Percentiles rank a stretch among this genome's conserved stretches.
Evolutionary conservation across 1,284 basidiomycete genomes (phyloP).

Genomic region (Heterobasidion occidentale): DNA sequence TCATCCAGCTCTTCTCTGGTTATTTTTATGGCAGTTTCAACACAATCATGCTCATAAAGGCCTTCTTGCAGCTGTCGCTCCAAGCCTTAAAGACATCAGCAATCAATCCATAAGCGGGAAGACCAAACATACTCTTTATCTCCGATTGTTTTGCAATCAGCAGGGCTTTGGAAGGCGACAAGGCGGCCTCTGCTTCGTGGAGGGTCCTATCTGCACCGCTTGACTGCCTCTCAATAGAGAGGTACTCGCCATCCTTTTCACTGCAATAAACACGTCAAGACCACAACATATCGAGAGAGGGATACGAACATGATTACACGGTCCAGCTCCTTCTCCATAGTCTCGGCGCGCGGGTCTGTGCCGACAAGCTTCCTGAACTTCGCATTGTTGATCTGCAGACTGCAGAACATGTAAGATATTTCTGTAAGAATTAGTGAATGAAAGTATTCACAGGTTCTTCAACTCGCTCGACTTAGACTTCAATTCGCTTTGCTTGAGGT

Average conservation of each 20-base stretch:
- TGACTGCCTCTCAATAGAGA: conserved; percentile 44
- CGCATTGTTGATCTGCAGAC: conserved; percentile 51
- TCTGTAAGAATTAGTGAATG: too few species aligned
- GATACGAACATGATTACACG: conserved; percentile 44
- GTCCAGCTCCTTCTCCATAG: conserved; percentile 69
- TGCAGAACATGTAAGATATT: conserved; percentile 20
- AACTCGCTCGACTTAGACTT: conserved; percentile 60
- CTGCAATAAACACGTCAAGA: conserved; percentile 26
- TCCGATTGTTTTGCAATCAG: conserved; percentile 60
- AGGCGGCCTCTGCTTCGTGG: conserved; percentile 53
- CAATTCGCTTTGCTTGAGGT: conserved; percentile 67
- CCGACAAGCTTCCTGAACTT: conserved; percentile 63
- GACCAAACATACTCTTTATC: conserved; percentile 40
- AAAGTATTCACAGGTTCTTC: conserved; percentile 45
- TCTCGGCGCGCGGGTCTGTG: conserved; percentile 47
- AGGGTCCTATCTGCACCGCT: conserved; percentile 44
- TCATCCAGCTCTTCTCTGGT: conserved; percentile 45
- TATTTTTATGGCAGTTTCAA: conserved; percentile 53
- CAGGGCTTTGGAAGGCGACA: conserved; percentile 51
- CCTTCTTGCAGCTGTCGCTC: conserved; percentile 48
- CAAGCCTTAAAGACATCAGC: conserved; percentile 29
- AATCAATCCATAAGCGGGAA: neutral
- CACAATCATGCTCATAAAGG: conserved; percentile 27
- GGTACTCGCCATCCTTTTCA: conserved; percentile 57
- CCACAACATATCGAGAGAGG: neutral